These are phyloP conservation scores for Cornus florida DNA, from an alignment of 148 eudicot genomes.

Conservation along the genomic window DNA sequence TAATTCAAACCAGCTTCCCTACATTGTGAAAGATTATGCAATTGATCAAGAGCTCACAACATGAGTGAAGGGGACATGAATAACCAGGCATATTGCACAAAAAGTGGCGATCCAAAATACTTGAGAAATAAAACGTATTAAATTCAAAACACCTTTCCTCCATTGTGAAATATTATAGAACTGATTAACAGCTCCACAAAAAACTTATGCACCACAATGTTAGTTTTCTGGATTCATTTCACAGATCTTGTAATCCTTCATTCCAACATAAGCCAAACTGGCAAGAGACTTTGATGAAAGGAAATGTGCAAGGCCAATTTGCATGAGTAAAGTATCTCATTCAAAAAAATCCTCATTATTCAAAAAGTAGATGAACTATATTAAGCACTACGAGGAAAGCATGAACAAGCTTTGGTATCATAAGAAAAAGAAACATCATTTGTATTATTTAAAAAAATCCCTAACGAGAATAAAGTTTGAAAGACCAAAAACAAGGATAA, in stretches of 20 bases:
- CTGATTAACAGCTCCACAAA: not conserved
- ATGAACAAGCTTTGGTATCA: not conserved
- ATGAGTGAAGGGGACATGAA: no score
- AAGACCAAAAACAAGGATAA: not conserved
- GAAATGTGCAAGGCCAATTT: not conserved
- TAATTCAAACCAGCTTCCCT: no score
- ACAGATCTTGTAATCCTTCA: not conserved
- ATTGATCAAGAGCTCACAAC: no score
- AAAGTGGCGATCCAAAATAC: no score
- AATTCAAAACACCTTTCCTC: no score
- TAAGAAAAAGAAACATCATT: not conserved
- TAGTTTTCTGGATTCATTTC: not conserved
- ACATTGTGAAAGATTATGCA: no score
- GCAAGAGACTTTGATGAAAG: not conserved
- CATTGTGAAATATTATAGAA: not conserved
- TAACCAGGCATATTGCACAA: no score
- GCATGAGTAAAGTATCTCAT: not conserved
- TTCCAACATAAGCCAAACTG: not conserved
- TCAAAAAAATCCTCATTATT: not conserved
- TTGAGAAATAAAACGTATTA: no score
- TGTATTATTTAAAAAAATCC: not conserved
- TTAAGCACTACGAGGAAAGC: not conserved
- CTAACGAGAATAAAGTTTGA: not conserved
- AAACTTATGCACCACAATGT: not conserved
- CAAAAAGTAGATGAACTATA: not conserved